A percentile compares a stretch with the other conserved stretches of the same genome.
phyloP scores from a whole-genome alignment of 768 basidiomycete species.

The Rhodotorula graminis region DNA sequence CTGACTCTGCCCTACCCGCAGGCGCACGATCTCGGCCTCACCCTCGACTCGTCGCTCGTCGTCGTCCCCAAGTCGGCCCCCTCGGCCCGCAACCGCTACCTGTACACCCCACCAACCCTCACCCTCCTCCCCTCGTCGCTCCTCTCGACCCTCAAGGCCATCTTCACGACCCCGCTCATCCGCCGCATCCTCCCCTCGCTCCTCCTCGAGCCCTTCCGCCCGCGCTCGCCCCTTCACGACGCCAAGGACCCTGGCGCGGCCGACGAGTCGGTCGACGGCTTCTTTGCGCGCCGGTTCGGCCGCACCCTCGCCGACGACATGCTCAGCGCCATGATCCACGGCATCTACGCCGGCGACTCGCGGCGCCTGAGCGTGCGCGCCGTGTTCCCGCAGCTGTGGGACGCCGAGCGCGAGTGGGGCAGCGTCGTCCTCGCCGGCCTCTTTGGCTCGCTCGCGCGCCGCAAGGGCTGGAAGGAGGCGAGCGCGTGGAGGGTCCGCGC shows the following conservation, averaged over 20 bases:
- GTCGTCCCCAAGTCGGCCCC: constrained; percentile 64
- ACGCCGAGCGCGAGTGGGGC: constrained; percentile 63
- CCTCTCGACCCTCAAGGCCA: constrained; percentile 48
- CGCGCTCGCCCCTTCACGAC: constrained; percentile 34
- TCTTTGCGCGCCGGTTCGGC: constrained; percentile 71
- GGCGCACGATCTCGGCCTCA: constrained; percentile 70
- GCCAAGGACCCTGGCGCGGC: constrained; percentile 26
- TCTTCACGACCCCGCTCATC: constrained; percentile 47
- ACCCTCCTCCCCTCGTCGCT: constrained; percentile 53
- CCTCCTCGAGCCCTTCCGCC: constrained; percentile 57
- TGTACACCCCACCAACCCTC: constrained; percentile 59
- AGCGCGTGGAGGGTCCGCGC: constrained; percentile 27
- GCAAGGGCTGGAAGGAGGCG: constrained; percentile 18
- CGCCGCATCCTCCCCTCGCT: constrained; percentile 56
- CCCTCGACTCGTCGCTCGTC: constrained; percentile 54
- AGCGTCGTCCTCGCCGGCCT: constrained; percentile 60
- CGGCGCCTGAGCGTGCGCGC: constrained; percentile 66
- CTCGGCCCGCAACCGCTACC: constrained; percentile 70
- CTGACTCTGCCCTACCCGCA: constrained; percentile 45
- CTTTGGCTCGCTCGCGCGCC: constrained; percentile 9
- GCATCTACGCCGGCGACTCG: constrained; percentile 86
- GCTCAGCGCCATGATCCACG: constrained; percentile 77
- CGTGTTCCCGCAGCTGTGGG: constrained; percentile 69
- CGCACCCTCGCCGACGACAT: constrained; percentile 65
- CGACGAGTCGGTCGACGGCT: constrained; percentile 78